phyloP scores from a whole-genome alignment of 2,329 filamentous ascomycete species.

The Intubia oerlemansii region DNA sequence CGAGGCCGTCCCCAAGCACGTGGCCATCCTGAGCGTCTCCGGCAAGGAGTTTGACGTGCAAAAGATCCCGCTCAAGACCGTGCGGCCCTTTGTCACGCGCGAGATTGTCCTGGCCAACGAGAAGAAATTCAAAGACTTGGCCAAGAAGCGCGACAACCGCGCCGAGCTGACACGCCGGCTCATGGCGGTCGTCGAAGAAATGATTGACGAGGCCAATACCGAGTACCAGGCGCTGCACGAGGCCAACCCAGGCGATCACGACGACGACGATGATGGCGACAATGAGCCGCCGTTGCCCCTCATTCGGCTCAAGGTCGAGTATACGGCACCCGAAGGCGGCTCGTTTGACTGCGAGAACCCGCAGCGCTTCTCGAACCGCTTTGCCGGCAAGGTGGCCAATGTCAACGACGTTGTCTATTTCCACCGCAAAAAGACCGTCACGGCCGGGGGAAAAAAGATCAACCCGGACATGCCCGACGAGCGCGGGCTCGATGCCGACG shows the following conservation, averaged over 20 bases:
- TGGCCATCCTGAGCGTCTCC: slow-evolving; percentile 65
- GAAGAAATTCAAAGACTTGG: slow-evolving; percentile 53
- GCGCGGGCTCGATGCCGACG: slow-evolving; percentile 34
- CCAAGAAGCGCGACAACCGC: slow-evolving; percentile 65
- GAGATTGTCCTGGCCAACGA: slow-evolving; percentile 65
- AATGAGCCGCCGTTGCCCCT: slow-evolving; percentile 55
- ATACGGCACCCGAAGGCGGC: slow-evolving; percentile 64
- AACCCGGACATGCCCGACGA: slow-evolving; percentile 27
- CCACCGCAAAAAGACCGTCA: slow-evolving; percentile 62
- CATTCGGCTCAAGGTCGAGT: slow-evolving; percentile 79
- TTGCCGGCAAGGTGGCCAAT: slow-evolving; percentile 79
- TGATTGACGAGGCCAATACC: slow-evolving; percentile 66
- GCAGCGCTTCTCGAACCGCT: slow-evolving; percentile 86
- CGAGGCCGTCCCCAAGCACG: slow-evolving; percentile 79
- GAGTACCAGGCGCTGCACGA: slow-evolving; percentile 65
- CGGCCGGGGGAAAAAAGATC: slow-evolving; percentile 21
- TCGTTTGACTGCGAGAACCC: slow-evolving; percentile 86
- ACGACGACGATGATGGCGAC: slow-evolving; percentile 33
- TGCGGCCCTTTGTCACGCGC: slow-evolving; percentile 73
- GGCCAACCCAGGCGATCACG: slow-evolving; percentile 31
- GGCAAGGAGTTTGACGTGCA: slow-evolving; percentile 65
- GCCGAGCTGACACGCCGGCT: slow-evolving; percentile 59
- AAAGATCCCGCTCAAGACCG: slow-evolving; percentile 64
- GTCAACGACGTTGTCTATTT: slow-evolving; percentile 86
- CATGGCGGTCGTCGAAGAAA: slow-evolving; percentile 56